Conservation (phyloP, 2,329 filamentous ascomycete genomes). For the Geosmithia putterillii region DNA sequence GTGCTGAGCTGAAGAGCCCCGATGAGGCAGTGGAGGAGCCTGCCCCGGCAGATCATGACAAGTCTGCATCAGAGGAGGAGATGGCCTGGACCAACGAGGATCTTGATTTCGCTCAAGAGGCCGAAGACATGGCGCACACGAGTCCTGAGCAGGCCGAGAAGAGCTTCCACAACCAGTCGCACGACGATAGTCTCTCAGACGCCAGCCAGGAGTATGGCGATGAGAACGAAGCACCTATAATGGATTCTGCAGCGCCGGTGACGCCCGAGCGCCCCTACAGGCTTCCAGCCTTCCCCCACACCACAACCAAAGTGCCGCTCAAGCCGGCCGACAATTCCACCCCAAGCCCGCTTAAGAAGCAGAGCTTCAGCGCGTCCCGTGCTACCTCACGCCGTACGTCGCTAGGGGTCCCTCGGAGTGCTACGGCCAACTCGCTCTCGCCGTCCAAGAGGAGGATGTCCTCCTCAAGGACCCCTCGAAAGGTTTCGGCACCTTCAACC, state of each 20-base stretch:
- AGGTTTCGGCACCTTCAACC: not conserved
- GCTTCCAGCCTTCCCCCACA: slow-evolving; percentile 38
- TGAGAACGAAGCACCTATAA: slow-evolving; percentile 46
- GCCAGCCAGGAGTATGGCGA: slow-evolving; percentile 55
- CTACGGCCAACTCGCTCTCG: slow-evolving; percentile 42
- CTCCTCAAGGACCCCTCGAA: not conserved
- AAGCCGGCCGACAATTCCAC: slow-evolving; percentile 53
- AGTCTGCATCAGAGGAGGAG: slow-evolving; percentile 23
- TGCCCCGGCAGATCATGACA: not conserved
- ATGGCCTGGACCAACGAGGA: slow-evolving; percentile 41
- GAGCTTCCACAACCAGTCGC: slow-evolving; percentile 14
- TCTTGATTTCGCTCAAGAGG: slow-evolving; percentile 42
- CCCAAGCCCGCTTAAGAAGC: slow-evolving; percentile 29
- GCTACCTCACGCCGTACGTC: slow-evolving; percentile 30
- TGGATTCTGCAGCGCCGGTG: slow-evolving; percentile 21
- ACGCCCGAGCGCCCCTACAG: slow-evolving; percentile 44
- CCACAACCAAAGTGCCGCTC: slow-evolving; percentile 65
- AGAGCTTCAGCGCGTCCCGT: slow-evolving; percentile 37
- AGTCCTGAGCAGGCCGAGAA: slow-evolving; percentile 28
- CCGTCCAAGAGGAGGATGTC: slow-evolving; percentile 29
- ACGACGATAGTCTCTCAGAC: slow-evolving; percentile 42
- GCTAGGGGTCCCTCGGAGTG: slow-evolving; percentile 29
- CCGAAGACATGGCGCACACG: slow-evolving; percentile 46
- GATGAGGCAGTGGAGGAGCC: slow-evolving; percentile 1
- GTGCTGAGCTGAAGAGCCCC: slow-evolving; percentile 8